Percentiles rank a stretch among this genome's conserved stretches.
Evolutionary conservation across 2,329 filamentous ascomycete genomes (phyloP).

Genomic region (Clarireedia monteithiana): DNA sequence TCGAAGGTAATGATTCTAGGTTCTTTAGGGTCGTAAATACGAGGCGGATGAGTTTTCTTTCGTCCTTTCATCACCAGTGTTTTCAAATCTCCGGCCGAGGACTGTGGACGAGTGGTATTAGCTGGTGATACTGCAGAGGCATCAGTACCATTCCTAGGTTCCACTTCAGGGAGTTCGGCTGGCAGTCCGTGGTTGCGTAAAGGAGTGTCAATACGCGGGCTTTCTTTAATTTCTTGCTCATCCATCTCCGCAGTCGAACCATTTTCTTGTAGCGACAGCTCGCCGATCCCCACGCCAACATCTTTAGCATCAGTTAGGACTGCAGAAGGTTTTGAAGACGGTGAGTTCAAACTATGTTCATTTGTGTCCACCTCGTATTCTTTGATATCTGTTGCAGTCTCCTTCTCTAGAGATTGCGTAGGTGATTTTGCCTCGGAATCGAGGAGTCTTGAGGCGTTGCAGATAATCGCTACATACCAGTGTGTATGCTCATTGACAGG

Average conservation of each 20-base stretch:
- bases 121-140: background rate
- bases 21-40: slow-evolving; percentile 42
- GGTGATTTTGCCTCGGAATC: slow-evolving; percentile 13
- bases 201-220: background rate
- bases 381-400: background rate
- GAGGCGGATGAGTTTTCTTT: slow-evolving; percentile 24
- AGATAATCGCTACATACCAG: slow-evolving; percentile 95
- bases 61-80: slow-evolving; percentile 26
- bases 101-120: too few relatives aligned
- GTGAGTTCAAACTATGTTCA: background rate
- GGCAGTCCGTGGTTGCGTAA: background rate
- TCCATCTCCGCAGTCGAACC: too few relatives aligned
- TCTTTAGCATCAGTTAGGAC: background rate
- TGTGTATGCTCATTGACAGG: slow-evolving; percentile 83
- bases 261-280: background rate
- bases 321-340: background rate
- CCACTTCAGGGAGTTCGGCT: too few relatives aligned
- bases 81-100: background rate
- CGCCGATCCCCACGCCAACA: background rate
- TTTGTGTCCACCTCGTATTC: background rate
- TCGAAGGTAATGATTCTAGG: slow-evolving; percentile 81
- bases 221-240: too few relatives aligned
- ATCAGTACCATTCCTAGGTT: background rate
- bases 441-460: slow-evolving; percentile 66
- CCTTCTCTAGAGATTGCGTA: background rate